Evolutionary conservation across 371 early-diverging fungal species (phyloP).

Genomic region (Actinomortierella wolfii): DNA sequence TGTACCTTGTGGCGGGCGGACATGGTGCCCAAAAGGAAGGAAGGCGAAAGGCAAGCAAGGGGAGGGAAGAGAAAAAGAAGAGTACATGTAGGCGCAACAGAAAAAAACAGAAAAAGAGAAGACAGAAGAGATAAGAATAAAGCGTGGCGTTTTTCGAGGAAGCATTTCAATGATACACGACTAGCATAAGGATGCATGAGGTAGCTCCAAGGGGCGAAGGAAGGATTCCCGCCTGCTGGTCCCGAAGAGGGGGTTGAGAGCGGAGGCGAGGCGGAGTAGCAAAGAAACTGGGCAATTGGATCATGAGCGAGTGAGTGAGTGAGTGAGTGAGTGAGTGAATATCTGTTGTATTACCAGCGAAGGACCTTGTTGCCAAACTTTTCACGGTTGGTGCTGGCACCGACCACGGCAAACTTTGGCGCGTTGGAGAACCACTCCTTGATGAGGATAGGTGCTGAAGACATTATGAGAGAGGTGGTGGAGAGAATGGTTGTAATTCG

Average conservation of each 20-base stretch:
- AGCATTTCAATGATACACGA: no score
- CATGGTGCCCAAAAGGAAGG: background rate
- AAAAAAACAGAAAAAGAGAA: background rate
- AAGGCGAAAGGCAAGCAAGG: background rate
- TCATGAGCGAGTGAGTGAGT: slow-evolving; percentile 1
- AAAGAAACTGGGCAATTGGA: background rate
- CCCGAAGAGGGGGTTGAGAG: no score
- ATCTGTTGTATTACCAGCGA: slow-evolving; percentile 61
- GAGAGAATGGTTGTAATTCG: no score
- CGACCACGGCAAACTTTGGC: slow-evolving; percentile 71
- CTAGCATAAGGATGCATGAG: no score
- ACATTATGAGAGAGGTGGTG: no score
- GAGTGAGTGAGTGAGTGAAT: background rate
- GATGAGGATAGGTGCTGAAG: slow-evolving; percentile 5
- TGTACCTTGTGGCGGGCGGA: slow-evolving; percentile 18
- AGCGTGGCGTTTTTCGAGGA: no score
- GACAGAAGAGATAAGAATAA: background rate
- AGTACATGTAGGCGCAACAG: background rate
- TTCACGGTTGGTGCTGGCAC: slow-evolving; percentile 67
- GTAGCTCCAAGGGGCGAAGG: no score
- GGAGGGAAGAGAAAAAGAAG: background rate
- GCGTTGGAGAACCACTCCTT: slow-evolving; percentile 27
- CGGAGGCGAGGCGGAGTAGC: background rate
- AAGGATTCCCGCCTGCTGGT: no score
- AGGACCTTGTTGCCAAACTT: slow-evolving; percentile 86